Percentiles rank a stretch among this genome's conserved stretches.
Conservation (phyloP, 1,139 yeast species). For the Candida glucosophila region DNA sequence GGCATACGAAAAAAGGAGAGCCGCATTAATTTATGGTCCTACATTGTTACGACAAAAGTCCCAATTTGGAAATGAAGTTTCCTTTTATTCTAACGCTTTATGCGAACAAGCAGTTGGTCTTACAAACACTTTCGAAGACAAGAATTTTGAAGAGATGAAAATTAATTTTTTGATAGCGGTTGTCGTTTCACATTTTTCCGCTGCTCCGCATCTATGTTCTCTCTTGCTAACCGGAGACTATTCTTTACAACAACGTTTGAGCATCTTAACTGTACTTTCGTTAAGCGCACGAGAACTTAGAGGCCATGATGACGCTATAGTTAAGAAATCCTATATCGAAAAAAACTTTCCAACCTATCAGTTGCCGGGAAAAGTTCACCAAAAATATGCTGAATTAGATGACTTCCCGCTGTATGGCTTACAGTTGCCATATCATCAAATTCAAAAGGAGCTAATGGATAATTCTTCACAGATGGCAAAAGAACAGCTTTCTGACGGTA, state of each 20-base stretch:
- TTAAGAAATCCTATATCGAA: constrained; percentile 24
- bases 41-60: constrained; percentile 47
- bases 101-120: constrained; percentile 39
- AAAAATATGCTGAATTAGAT: constrained; percentile 12
- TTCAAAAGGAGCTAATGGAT: constrained; percentile 28
- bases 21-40: constrained; percentile 48
- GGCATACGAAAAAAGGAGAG: constrained; percentile 42
- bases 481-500: constrained; percentile 37
- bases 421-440: constrained; percentile 3
- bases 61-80: constrained; percentile 45
- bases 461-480: constrained; percentile 33
- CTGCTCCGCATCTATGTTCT: constrained; percentile 28
- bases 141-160: constrained; percentile 41
- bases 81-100: constrained; percentile 38
- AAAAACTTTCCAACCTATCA: constrained; percentile 29
- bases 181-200: constrained; percentile 37
- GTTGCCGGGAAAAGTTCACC: constrained; percentile 42
- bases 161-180: constrained; percentile 46
- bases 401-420: constrained; percentile 4
- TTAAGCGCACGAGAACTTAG: constrained; percentile 52
- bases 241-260: constrained; percentile 53
- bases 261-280: constrained; percentile 46
- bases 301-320: constrained; percentile 44
- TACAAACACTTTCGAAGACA: constrained; percentile 39
- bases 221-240: constrained; percentile 53